Evolutionary conservation across 306 rosid genomes (phyloP).

Genomic region (Vigna nakashimae): DNA sequence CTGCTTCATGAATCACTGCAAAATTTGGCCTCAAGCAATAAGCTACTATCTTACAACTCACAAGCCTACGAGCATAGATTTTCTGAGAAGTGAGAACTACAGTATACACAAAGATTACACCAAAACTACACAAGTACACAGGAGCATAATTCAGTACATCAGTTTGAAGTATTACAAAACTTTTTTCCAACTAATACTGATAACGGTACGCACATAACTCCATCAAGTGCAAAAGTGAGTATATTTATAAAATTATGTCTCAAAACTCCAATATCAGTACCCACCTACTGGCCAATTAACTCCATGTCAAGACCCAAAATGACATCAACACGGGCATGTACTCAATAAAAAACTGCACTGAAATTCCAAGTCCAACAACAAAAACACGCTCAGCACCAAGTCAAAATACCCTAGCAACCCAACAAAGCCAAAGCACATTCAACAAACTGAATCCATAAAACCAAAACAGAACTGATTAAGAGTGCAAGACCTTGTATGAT

Average conservation of each 20-base stretch:
- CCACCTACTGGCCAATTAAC: conserved; percentile 2
- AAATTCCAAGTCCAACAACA: conserved; percentile 22
- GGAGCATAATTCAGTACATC: conserved; percentile 32
- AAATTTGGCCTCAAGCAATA: conserved; percentile 11
- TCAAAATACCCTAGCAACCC: conserved; percentile 33
- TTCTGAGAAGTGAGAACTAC: conserved; percentile 38
- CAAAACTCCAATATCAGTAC: conserved; percentile 4
- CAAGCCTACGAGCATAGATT: not conserved
- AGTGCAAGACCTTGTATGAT: not conserved
- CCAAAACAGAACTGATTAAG: conserved; percentile 10
- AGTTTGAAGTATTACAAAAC: conserved; percentile 28
- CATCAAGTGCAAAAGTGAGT: conserved; percentile 31
- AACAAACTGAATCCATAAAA: conserved; percentile 6
- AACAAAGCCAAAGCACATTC: conserved; percentile 34
- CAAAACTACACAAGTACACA: conserved; percentile 22
- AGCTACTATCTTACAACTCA: no score
- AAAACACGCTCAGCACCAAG: conserved; percentile 23
- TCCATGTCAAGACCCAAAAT: conserved; percentile 28
- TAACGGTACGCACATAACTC: conserved; percentile 9
- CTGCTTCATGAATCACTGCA: conserved; percentile 85
- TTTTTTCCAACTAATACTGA: not conserved
- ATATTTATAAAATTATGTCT: conserved; percentile 18
- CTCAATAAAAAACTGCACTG: conserved; percentile 15
- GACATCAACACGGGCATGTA: conserved; percentile 36
- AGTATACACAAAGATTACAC: conserved; percentile 37